phyloP scores from a whole-genome alignment of 1,284 basidiomycete genomes.

The Puccinia polysora region DNA sequence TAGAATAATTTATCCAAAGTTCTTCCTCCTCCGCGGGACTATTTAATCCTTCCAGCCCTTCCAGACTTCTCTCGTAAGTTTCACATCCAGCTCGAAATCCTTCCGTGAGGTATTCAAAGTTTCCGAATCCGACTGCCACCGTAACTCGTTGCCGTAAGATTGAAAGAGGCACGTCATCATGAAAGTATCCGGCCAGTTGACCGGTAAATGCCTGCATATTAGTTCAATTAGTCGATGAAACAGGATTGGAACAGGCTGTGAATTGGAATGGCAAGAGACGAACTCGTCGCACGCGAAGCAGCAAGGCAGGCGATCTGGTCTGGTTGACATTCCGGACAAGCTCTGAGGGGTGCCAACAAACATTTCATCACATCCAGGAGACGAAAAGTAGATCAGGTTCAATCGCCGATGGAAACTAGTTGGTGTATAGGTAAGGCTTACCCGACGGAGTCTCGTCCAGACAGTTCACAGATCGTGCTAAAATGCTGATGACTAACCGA shows the following conservation, averaged over 20 bases:
- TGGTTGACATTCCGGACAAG: constrained; percentile 17
- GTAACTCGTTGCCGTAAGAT: constrained; percentile 23
- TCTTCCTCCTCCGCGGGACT: constrained; percentile 60
- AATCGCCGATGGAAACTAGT: background rate
- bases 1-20: constrained; percentile 60
- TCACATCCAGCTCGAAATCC: constrained; percentile 13
- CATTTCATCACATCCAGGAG: background rate
- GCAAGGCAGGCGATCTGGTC: constrained; percentile 39
- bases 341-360: background rate
- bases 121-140: constrained; percentile 12
- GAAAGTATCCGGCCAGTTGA: constrained; percentile 19
- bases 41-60: constrained; percentile 43
- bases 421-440: background rate
- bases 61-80: constrained; percentile 17
- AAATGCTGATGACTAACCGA: constrained; percentile 52
- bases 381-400: background rate
- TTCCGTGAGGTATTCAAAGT: constrained; percentile 29
- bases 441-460: constrained; percentile 25
- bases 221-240: background rate
- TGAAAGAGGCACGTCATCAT: constrained; percentile 20
- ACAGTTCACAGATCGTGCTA: constrained; percentile 32
- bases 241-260: too few relatives aligned
- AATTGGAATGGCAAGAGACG: too few relatives aligned
- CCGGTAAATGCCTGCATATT: constrained; percentile 24
- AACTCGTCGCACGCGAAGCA: constrained; percentile 46